Percentiles rank a stretch among this genome's conserved stretches.
phyloP scores from a whole-genome alignment of 1,284 basidiomycete species.

The Sporisorium scitamineum region DNA sequence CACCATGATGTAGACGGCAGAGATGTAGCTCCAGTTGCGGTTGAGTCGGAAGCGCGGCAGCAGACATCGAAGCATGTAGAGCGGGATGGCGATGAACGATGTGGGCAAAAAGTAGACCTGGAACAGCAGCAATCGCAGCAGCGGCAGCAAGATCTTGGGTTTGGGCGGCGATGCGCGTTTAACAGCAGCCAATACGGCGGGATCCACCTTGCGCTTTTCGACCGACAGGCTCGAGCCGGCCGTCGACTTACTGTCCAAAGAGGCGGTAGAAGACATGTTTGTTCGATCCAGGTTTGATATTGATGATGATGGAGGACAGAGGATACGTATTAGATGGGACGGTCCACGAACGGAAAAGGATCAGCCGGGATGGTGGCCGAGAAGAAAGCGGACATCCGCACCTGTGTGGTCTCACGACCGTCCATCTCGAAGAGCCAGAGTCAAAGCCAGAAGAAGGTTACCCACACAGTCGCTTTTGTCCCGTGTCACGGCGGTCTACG shows the following conservation, averaged over 20 bases:
- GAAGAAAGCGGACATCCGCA: not conserved
- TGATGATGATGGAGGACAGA: not conserved
- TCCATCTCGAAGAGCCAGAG: not conserved
- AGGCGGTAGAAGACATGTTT: conserved; percentile 27
- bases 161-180: conserved; percentile 33
- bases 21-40: conserved; percentile 52
- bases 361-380: not conserved
- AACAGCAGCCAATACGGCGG: conserved; percentile 41
- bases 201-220: conserved; percentile 45
- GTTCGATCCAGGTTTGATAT: not conserved
- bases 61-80: conserved; percentile 51
- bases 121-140: conserved; percentile 55
- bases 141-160: conserved; percentile 34
- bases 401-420: not conserved
- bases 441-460: not conserved
- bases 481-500: not conserved
- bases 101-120: conserved; percentile 61
- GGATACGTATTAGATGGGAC: not conserved
- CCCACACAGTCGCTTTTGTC: too few species aligned
- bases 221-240: conserved; percentile 17
- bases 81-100: conserved; percentile 47
- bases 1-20: conserved; percentile 52
- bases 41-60: conserved; percentile 52
- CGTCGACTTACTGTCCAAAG: conserved; percentile 14
- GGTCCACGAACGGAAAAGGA: too few species aligned